Base-by-base conservation (phyloP, 257 asterid species). In the Nicotiana paniculata region DNA sequence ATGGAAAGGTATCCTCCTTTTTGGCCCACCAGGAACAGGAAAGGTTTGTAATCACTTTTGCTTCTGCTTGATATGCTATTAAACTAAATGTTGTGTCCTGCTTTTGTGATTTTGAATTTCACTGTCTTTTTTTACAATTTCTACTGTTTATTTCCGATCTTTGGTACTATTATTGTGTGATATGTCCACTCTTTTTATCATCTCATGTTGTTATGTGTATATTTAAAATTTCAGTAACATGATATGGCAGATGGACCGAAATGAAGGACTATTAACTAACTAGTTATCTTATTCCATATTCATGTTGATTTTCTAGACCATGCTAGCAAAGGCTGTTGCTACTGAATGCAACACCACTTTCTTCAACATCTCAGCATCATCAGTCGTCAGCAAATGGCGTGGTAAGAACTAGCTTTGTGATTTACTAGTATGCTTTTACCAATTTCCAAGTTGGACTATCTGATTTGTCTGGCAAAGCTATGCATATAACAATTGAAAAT, bases 1-100 rank as follows among this genome's bases (percentile, higher is more conserved):
- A 67, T 93, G 99, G 99, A 95, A 95, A 86, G 99, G 99, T 79
- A 93, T 95, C 87, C 98, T 95, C 85, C 99, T 95, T 81, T 95
- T 95, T 88, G 97, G 99, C 2, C 98, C 98, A 68, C 97, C 98
- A 81, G 99, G 99, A 91, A 95, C 98, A 10, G 98, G 99, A 84
- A 95, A 95, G 99, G 98, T 92, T 83, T 84, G 89, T 88, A 51
- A 30, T 72, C 85, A 11, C 62, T 24, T 15, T 55, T 81, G 80
- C 51, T 37, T 65, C 79, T 46, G 17, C 48, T 82, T 82, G 26
- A 39, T 53, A 77, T 67, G 54, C 39, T 77, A 58, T 35, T 30
- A 18, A 61, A 24, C 53, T n/a, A 57, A 57, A 55, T 57, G n/a
- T 39, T 77, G 69, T 64, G 69, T 64, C 39, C 69, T 63, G 37